A percentile compares a stretch with the other conserved stretches of the same genome.
These are phyloP conservation scores for Pseudopyricularia javanii DNA, from an alignment of 2,329 filamentous ascomycete species.

Conservation along the genomic window DNA sequence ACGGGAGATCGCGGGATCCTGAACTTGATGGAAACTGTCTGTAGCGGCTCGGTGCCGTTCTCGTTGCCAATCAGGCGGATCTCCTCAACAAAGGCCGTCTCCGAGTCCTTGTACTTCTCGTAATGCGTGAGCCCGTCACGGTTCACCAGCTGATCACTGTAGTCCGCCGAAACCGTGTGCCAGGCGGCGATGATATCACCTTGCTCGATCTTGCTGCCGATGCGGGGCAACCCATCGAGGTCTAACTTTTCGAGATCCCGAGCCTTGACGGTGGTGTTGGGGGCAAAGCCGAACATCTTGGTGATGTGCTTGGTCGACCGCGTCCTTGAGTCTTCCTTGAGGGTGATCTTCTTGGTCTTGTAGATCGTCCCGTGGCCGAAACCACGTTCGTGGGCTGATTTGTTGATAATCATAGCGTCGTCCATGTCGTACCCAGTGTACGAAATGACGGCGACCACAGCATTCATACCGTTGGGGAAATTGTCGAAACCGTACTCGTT, in stretches of 20 bases:
- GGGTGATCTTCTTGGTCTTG: slow-evolving; percentile 86
- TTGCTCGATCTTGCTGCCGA: slow-evolving; percentile 66
- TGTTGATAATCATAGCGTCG: slow-evolving; percentile 99
- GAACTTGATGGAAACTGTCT: slow-evolving; percentile 86
- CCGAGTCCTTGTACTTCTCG: slow-evolving; percentile 88
- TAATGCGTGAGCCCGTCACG: slow-evolving; percentile 76
- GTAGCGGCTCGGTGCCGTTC: slow-evolving; percentile 67
- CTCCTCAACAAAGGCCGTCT: slow-evolving; percentile 82
- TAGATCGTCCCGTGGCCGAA: slow-evolving; percentile 95
- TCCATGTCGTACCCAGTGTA: slow-evolving; percentile 99
- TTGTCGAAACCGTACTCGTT: slow-evolving; percentile 96
- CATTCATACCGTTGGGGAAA: slow-evolving; percentile 93
- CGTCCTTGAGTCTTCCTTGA: slow-evolving; percentile 65
- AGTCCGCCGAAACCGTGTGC: slow-evolving; percentile 76
- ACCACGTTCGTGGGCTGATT: slow-evolving; percentile 87
- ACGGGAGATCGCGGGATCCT: slow-evolving; percentile 80
- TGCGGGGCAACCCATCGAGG: slow-evolving; percentile 71
- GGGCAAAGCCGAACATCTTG: slow-evolving; percentile 86
- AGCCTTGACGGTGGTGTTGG: slow-evolving; percentile 58
- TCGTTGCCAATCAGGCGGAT: slow-evolving; percentile 84
- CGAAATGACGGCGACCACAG: slow-evolving; percentile 92
- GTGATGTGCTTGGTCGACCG: slow-evolving; percentile 56
- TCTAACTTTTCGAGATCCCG: slow-evolving; percentile 64
- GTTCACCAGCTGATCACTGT: slow-evolving; percentile 68
- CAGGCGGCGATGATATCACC: slow-evolving; percentile 82